Evolutionary conservation across 768 basidiomycete species (phyloP).

Genomic region (Pleurotus salmoneostramineus): DNA sequence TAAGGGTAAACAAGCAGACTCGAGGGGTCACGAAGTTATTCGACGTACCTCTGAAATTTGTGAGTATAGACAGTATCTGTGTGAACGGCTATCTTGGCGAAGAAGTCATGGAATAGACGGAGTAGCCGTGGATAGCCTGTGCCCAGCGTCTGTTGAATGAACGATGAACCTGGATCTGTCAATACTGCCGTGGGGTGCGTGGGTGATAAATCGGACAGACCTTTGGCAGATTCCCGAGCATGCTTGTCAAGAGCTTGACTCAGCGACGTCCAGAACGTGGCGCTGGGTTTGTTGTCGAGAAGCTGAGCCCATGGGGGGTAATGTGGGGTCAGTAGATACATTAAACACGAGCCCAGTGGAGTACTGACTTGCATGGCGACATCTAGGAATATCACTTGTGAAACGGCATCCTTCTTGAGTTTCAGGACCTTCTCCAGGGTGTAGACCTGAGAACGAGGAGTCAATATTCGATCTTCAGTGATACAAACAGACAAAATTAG

Average conservation of each 20-base stretch:
- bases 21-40: background rate
- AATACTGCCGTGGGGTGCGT: background rate
- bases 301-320: slow-evolving; percentile 35
- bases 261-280: slow-evolving; percentile 86
- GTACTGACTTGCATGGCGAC: slow-evolving; percentile 82
- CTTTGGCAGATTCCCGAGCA: slow-evolving; percentile 74
- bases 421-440: slow-evolving; percentile 91
- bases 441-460: slow-evolving; percentile 61
- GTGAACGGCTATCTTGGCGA: slow-evolving; percentile 90
- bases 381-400: slow-evolving; percentile 80
- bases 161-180: slow-evolving; percentile 70
- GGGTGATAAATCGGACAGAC: slow-evolving; percentile 31
- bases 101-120: slow-evolving; percentile 95
- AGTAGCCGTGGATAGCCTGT: slow-evolving; percentile 84
- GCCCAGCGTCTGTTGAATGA: slow-evolving; percentile 87
- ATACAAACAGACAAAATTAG: background rate
- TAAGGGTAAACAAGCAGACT: background rate
- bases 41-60: slow-evolving; percentile 72
- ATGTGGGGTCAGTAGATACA: background rate
- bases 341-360: no score
- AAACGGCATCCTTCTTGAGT: slow-evolving; percentile 79
- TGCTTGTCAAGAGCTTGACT: slow-evolving; percentile 79
- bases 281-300: slow-evolving; percentile 88
- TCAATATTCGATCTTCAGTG: background rate
- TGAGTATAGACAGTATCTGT: slow-evolving; percentile 91